Evolutionary conservation across 345 rosid species (phyloP).

Genomic region (Rubroshorea leprosula): DNA sequence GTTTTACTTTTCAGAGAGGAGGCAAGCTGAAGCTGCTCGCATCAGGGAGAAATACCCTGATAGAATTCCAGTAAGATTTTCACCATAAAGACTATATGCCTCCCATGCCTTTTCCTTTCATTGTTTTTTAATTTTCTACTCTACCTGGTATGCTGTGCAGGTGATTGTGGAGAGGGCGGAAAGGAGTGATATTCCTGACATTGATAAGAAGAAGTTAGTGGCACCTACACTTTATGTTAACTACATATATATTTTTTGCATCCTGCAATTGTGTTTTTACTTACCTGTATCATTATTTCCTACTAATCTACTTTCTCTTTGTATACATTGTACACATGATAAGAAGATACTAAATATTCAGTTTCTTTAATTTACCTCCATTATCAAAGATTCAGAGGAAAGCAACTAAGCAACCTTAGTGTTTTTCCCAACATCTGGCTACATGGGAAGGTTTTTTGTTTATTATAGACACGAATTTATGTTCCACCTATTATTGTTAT

Average conservation of each 20-base stretch:
- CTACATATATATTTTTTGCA: background rate
- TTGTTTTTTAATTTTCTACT: background rate
- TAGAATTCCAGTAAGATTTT: slow-evolving; percentile 66
- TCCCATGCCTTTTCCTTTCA: background rate
- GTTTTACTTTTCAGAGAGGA: slow-evolving; percentile 45
- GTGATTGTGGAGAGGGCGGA: slow-evolving; percentile 92
- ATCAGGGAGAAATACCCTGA: slow-evolving; percentile 88
- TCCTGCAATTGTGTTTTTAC: background rate
- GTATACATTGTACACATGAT: background rate
- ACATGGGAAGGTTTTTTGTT: no score
- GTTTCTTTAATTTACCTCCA: background rate
- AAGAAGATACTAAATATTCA: background rate
- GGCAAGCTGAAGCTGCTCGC: slow-evolving; percentile 75
- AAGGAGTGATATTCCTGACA: slow-evolving; percentile 84
- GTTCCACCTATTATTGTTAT: background rate
- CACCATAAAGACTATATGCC: background rate
- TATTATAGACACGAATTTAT: no score
- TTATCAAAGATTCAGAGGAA: no score
- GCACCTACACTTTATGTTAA: background rate
- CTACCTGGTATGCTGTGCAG: slow-evolving; percentile 26
- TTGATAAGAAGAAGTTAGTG: slow-evolving; percentile 94
- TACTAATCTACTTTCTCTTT: background rate
- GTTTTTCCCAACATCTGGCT: background rate
- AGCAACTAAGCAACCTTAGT: background rate
- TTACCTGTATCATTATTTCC: background rate